Evolutionary conservation across 495 filamentous ascomycete genomes (phyloP), one percentile per base, ranked within the genome.

Genomic region (Pseudevernia furfuracea): DNA sequence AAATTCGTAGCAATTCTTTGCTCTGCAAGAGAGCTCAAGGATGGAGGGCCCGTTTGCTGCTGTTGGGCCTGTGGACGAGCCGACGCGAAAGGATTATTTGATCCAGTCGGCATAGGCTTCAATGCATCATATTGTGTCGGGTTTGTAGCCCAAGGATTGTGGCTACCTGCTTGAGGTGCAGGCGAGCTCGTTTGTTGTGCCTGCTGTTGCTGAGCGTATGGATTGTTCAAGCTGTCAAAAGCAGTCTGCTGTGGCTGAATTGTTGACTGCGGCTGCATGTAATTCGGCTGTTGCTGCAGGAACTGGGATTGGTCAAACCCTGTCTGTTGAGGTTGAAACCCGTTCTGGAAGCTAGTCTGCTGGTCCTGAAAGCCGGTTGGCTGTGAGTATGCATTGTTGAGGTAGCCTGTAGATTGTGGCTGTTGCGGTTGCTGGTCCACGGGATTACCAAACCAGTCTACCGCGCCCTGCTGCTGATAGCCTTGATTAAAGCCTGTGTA

Each of bases 381-480:
- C 69, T 89, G 86, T 36, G 89, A 87, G 71, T 96, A 96, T 55
- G 90, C 85, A 72, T 88, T 91, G 76, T 88, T 88, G 67, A 96
- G 77, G 72, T 86, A 97, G 25, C 92, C 95, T 11, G 95, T 89
- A 43, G 78, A 90, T 69, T 86, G 84, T 59, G 92, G 88, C 58
- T 86, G 82, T 70, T 90, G 67, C 68, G 84, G 82, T 66, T 72
- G 80, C 73, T 84, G 84, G 23, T 88, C 84, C 65, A 97, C 86
- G 21, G 90, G 91, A 76, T 99, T 99, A 34, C 93, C 95, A 65
- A 91, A 92, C 85, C 92, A 97, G 74, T 99, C 95, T 36, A 99
- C 95, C 12, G 90, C 89, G 62, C 85, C 84, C 70, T 96, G 92
- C 75, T 99, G 95, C 76, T 96, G 91, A 71, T 97, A 99, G 48